Percentiles rank a stretch among this genome's conserved stretches.
phyloP scores from a whole-genome alignment of 345 rosid genomes.

The Brassica carinata region DNA sequence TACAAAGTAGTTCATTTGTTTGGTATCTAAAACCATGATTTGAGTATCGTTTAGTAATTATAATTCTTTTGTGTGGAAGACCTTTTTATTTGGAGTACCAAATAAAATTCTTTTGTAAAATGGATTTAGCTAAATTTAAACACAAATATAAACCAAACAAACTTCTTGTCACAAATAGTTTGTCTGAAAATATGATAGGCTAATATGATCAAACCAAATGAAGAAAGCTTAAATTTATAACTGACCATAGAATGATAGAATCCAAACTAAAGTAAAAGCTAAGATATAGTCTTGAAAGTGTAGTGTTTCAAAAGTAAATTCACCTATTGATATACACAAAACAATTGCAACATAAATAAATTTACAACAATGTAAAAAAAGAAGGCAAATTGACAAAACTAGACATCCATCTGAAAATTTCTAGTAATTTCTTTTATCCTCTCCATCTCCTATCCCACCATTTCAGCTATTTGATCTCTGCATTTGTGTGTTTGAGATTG shows the following conservation, averaged over 20 bases:
- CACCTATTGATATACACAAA: background rate
- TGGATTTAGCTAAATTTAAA: background rate
- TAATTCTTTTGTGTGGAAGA: background rate
- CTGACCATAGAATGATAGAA: background rate
- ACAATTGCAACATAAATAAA: background rate
- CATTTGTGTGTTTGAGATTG: background rate
- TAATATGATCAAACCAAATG: background rate
- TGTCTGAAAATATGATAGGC: background rate
- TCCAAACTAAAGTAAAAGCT: background rate
- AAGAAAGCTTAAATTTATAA: background rate
- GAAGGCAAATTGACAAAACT: background rate
- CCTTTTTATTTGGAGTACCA: background rate
- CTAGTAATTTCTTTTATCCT: background rate
- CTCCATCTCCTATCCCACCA: background rate
- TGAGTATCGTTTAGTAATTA: background rate
- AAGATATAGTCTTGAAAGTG: background rate
- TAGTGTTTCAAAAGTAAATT: background rate
- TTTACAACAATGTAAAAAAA: background rate
- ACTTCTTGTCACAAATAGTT: background rate
- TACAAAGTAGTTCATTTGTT: background rate
- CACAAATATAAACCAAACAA: background rate
- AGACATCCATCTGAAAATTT: background rate
- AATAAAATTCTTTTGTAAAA: background rate
- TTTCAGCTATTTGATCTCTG: background rate
- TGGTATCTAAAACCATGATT: background rate